Base-by-base conservation (phyloP, 2,329 filamentous ascomycete species). In the Colletotrichum incanum region DNA sequence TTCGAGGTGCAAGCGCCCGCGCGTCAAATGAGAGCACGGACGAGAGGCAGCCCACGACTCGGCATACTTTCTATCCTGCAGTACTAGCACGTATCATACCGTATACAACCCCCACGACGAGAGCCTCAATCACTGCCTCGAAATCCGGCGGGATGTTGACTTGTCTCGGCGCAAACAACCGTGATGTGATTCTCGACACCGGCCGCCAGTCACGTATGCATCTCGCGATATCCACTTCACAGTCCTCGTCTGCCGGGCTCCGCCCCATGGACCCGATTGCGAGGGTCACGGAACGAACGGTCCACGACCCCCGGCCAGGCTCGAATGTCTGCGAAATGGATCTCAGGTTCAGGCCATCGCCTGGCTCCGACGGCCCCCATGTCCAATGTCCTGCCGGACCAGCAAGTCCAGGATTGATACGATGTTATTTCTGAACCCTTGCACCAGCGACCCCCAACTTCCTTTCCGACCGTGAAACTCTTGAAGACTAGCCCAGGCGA, bases 21-120 rank as follows among this genome's bases (percentile, higher is more conserved):
- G 20, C 43, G 26, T 62, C 9, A 20, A 41, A 37, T 41, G 18
- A 28, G n/a, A 23, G 23, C 47, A 65, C 50, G 34, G 50, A 50
- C 50, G 52, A 39, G 18, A 47, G 28, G 62, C 50, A 47, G 59
- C 58, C 52, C 69, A 59, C 60, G 65, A 72, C 70, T 72, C 70
- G 70, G 37, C n/a, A 70, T 45, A 61, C 54, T 60, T 72, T 72
- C n/a, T 7, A n/a, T 31, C 45, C 45, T 64, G 69, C 58, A 64
- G 65, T 54, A 43, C 54, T 52, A 49, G 56, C 50, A 47, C 50
- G 64, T 67, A 62, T 62, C 68, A 67, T 47, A 41, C 7, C 23
- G 12, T 1, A 12, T 47, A 56, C 41, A 47, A 56, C 41, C 26
- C 62, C 47, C 55, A 55, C 54, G 54, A 37, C 28, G 34, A 26